phyloP scores from a whole-genome alignment of 768 basidiomycete species.

The Pleurotus citrinopileatus region DNA sequence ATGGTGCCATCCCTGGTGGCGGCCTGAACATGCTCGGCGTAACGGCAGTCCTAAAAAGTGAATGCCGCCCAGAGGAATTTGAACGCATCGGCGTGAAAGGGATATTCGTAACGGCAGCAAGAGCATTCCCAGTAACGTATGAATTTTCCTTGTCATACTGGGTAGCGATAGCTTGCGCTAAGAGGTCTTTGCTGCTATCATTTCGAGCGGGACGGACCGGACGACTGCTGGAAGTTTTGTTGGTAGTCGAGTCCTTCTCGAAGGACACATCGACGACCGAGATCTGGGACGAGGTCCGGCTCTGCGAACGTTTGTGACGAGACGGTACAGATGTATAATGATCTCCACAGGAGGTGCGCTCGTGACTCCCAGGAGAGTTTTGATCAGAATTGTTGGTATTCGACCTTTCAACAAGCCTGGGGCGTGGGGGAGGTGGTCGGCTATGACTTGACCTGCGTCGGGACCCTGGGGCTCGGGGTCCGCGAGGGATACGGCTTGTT shows the following conservation, averaged over 20 bases:
- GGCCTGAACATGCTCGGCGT: constrained; percentile 45
- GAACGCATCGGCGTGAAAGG: constrained; percentile 47
- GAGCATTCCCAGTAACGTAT: constrained; percentile 27
- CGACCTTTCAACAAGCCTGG: constrained; percentile 1
- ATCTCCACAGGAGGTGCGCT: not conserved
- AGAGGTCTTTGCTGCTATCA: constrained; percentile 10
- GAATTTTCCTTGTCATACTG: constrained; percentile 41
- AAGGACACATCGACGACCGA: constrained; percentile 7
- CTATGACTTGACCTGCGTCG: constrained; percentile 2
- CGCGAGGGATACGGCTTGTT: not conserved
- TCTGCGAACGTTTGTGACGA: not conserved
- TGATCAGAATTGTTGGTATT: constrained; percentile 2
- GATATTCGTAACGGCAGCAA: constrained; percentile 18
- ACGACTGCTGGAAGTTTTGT: constrained; percentile 13
- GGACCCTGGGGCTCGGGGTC: not conserved
- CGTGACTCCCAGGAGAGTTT: not conserved
- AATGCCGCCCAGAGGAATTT: constrained; percentile 28
- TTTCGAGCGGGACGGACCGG: constrained; percentile 16
- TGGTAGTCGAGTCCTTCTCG: not conserved
- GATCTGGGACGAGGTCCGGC: not conserved
- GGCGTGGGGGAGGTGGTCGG: constrained; percentile 2
- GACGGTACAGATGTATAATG: not conserved
- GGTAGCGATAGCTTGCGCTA: constrained; percentile 15
- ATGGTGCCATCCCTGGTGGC: constrained; percentile 43
- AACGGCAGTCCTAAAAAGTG: constrained; percentile 35